phyloP scores from a whole-genome alignment of 2,329 filamentous ascomycete genomes.

The Aspergillus flavus region DNA sequence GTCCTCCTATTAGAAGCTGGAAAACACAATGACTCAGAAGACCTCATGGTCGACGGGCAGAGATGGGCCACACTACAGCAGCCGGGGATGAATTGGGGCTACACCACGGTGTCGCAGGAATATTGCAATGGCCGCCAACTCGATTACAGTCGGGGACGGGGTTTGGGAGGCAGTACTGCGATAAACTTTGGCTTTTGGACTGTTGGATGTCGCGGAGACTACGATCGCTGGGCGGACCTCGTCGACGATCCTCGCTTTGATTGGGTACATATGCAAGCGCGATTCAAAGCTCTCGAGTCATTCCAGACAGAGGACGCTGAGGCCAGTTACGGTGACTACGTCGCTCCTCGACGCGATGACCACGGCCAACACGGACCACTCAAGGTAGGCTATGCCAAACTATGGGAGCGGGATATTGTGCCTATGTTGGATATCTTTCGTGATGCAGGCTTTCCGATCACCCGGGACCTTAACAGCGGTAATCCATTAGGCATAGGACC shows the following conservation, averaged over 20 bases:
- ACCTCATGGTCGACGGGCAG: conserved; percentile 55
- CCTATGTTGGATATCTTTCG: conserved; percentile 52
- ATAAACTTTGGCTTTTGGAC: conserved; percentile 61
- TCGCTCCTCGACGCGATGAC: conserved; percentile 44
- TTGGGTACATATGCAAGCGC: conserved; percentile 57
- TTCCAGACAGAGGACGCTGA: conserved; percentile 50
- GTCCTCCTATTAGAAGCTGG: conserved; percentile 67
- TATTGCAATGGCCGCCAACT: conserved; percentile 48
- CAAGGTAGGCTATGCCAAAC: conserved; percentile 50
- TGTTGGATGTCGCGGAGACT: conserved; percentile 61
- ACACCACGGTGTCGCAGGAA: conserved; percentile 53
- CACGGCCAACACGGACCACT: conserved; percentile 56
- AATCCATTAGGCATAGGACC: conserved; percentile 60
- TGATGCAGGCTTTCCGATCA: conserved; percentile 52
- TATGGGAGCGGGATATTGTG: conserved; percentile 54
- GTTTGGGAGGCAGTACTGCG: conserved; percentile 55
- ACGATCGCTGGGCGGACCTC: conserved; percentile 61
- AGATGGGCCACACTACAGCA: conserved; percentile 57
- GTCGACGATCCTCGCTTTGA: conserved; percentile 58
- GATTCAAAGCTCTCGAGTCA: conserved; percentile 57
- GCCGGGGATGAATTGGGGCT: conserved; percentile 56
- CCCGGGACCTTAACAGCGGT: conserved; percentile 61
- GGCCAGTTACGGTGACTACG: conserved; percentile 50
- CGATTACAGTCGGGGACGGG: conserved; percentile 54
- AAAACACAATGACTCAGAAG: conserved; percentile 49